Evolutionary conservation across 2,329 filamentous ascomycete genomes (phyloP).

Genomic region (Fusarium sp.): DNA sequence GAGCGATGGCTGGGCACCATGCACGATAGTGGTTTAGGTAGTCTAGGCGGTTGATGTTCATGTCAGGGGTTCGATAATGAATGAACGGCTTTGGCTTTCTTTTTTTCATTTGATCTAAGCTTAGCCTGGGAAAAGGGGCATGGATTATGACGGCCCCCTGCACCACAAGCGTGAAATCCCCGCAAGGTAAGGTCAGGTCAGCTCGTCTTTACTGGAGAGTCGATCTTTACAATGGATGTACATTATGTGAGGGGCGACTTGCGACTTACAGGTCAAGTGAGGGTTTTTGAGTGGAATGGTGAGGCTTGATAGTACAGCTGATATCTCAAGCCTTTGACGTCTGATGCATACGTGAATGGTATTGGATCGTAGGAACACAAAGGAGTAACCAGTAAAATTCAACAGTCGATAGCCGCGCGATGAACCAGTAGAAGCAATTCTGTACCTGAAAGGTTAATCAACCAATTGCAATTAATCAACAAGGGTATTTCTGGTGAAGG

Average conservation of each 20-base stretch:
- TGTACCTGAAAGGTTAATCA: constrained; percentile 26
- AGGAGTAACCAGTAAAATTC: constrained; percentile 4
- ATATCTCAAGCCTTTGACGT: background rate
- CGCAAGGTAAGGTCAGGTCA: constrained; percentile 10
- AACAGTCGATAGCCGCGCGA: constrained; percentile 3
- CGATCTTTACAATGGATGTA: background rate
- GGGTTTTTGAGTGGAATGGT: constrained; percentile 23
- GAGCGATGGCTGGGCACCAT: constrained; percentile 38
- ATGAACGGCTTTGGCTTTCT: background rate
- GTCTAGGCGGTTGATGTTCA: constrained; percentile 26
- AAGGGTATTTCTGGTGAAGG: constrained; percentile 35
- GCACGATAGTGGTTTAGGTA: constrained; percentile 23
- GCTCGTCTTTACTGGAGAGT: background rate
- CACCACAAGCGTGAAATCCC: constrained; percentile 27
- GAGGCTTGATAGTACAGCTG: constrained; percentile 17
- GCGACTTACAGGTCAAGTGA: constrained; percentile 2
- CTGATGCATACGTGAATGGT: background rate
- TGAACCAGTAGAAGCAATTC: constrained; percentile 27
- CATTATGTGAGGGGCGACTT: constrained; percentile 7
- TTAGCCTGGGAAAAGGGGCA: constrained; percentile 13
- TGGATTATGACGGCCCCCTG: constrained; percentile 19
- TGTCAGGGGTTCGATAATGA: constrained; percentile 31
- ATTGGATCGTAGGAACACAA: constrained; percentile 11
- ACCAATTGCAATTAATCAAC: constrained; percentile 24
- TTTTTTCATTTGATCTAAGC: constrained; percentile 16